Percentiles rank a stretch among this genome's conserved stretches.
These are phyloP conservation scores for Aspergillus uvarum DNA, from an alignment of 2,329 filamentous ascomycete genomes.

Conservation along the genomic window DNA sequence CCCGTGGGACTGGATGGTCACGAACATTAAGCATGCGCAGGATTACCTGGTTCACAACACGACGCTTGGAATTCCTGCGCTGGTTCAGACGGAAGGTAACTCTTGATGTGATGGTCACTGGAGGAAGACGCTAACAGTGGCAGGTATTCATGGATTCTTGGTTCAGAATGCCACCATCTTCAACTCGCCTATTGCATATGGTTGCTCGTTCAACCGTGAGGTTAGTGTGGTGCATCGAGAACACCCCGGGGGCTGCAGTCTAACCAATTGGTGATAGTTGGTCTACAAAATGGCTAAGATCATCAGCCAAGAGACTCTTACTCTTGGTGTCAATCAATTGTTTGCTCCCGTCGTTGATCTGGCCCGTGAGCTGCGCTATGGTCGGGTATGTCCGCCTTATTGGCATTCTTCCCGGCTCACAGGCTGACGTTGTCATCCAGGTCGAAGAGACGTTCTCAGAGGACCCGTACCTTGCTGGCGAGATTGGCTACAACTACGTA, in stretches of 20 bases:
- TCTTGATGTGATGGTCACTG: not conserved
- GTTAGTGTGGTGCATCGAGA: constrained; percentile 19
- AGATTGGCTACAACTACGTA: constrained; percentile 63
- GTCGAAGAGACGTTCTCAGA: constrained; percentile 73
- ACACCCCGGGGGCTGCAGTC: not conserved
- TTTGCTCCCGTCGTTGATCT: constrained; percentile 71
- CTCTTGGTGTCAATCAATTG: constrained; percentile 70
- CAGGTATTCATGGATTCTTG: constrained; percentile 66
- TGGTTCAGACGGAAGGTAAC: constrained; percentile 68
- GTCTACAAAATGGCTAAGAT: constrained; percentile 65
- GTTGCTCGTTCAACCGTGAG: constrained; percentile 67
- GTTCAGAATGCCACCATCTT: constrained; percentile 74
- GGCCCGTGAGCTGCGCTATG: constrained; percentile 68
- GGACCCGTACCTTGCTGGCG: constrained; percentile 66
- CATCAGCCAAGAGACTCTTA: constrained; percentile 65
- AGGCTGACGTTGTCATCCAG: constrained; percentile 12
- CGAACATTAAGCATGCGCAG: constrained; percentile 64
- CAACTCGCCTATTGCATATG: constrained; percentile 72
- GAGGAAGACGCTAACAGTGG: not conserved
- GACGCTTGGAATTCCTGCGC: constrained; percentile 67
- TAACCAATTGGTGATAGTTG: constrained; percentile 35
- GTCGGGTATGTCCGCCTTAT: constrained; percentile 48
- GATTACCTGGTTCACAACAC: constrained; percentile 68
- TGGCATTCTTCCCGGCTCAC: not conserved
- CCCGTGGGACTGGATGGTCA: constrained; percentile 61